Conservation (phyloP, 2,329 filamentous ascomycete genomes). For the Pseudocercospora musae region DNA sequence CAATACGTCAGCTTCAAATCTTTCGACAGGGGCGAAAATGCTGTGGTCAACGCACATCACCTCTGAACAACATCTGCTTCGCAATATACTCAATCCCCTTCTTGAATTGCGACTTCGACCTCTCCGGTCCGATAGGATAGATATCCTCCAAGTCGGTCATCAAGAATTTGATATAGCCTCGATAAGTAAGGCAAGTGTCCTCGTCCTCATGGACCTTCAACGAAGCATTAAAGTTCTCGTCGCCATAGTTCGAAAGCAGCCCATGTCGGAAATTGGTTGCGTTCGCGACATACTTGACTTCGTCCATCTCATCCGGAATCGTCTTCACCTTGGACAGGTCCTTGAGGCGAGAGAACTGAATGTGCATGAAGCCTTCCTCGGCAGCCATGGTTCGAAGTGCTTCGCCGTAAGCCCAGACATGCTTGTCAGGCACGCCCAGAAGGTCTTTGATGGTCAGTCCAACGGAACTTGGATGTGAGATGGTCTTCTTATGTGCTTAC, state of each 20-base stretch:
- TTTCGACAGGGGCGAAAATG: background rate
- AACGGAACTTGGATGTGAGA: background rate
- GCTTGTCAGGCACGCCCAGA: constrained; percentile 10
- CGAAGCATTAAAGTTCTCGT: constrained; percentile 9
- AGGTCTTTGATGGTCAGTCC: constrained; percentile 6
- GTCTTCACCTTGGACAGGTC: constrained; percentile 12
- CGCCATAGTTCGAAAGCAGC: constrained; percentile 13
- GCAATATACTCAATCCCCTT: constrained; percentile 17
- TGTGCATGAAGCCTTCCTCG: constrained; percentile 11
- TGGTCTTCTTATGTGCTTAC: background rate
- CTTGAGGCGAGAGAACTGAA: constrained; percentile 15
- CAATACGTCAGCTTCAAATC: background rate
- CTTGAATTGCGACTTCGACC: constrained; percentile 16
- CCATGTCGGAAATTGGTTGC: constrained; percentile 20
- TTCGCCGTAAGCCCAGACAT: constrained; percentile 15
- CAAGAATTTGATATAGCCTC: constrained; percentile 17
- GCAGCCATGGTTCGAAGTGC: constrained; percentile 10
- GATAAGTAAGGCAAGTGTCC: constrained; percentile 17
- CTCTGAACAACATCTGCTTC: constrained; percentile 21
- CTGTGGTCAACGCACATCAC: constrained; percentile 14
- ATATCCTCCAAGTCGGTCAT: constrained; percentile 16
- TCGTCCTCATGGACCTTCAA: constrained; percentile 9
- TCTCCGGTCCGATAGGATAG: constrained; percentile 9
- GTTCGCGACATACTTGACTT: constrained; percentile 19
- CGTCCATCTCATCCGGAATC: constrained; percentile 15